These are phyloP conservation scores for Xylariaceae sp. DNA, from an alignment of 2,329 filamentous ascomycete genomes.

Conservation along the genomic window DNA sequence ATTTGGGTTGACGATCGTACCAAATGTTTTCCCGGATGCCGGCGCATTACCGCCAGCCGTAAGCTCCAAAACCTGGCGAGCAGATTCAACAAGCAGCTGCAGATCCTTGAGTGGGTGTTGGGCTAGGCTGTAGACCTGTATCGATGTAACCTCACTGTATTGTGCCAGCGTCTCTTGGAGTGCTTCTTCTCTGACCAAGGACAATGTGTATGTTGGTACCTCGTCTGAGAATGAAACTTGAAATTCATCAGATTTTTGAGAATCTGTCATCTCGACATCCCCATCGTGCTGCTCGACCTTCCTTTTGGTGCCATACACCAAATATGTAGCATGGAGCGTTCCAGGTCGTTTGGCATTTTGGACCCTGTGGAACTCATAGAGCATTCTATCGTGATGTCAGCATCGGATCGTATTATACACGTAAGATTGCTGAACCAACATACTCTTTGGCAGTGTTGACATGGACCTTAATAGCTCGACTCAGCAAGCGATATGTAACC, in stretches of 20 bases:
- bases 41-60: slow-evolving; percentile 55
- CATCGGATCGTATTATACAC: neutral
- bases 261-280: slow-evolving; percentile 69
- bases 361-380: slow-evolving; percentile 76
- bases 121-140: slow-evolving; percentile 85
- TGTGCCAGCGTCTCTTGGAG: slow-evolving; percentile 66
- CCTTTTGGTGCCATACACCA: slow-evolving; percentile 68
- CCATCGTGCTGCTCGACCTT: slow-evolving; percentile 41
- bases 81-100: slow-evolving; percentile 66
- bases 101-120: slow-evolving; percentile 67
- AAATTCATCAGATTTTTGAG: slow-evolving; percentile 46
- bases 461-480: slow-evolving; percentile 77
- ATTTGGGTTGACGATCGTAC: slow-evolving; percentile 69
- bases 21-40: slow-evolving; percentile 58
- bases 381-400: slow-evolving; percentile 56
- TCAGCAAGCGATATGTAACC: slow-evolving; percentile 84
- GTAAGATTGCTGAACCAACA: neutral
- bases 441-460: slow-evolving; percentile 88
- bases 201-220: slow-evolving; percentile 54
- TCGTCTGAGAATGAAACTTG: slow-evolving; percentile 39
- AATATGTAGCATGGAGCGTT: slow-evolving; percentile 86
- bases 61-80: slow-evolving; percentile 56
- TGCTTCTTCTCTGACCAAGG: slow-evolving; percentile 68
- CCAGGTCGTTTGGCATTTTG: slow-evolving; percentile 72
- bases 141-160: slow-evolving; percentile 69